phyloP scores from a whole-genome alignment of 1,284 basidiomycete species.

The Tylopilus microsporus region DNA sequence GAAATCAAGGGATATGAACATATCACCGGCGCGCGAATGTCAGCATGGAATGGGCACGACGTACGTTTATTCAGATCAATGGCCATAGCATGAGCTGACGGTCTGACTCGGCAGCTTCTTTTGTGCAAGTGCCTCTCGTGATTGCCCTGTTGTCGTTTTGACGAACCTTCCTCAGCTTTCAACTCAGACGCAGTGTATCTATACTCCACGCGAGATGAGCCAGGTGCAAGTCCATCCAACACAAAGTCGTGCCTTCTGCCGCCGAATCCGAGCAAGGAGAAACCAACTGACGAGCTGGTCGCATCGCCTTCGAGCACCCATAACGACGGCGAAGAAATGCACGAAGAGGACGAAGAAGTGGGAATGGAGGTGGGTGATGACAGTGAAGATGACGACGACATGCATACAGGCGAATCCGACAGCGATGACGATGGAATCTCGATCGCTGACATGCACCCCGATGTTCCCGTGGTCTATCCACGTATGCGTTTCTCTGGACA shows the following conservation, averaged over 20 bases:
- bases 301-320: neutral
- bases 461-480: slow-evolving; percentile 66
- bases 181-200: slow-evolving; percentile 74
- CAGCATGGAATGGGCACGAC: slow-evolving; percentile 72
- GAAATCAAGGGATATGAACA: slow-evolving; percentile 48
- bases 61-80: slow-evolving; percentile 36
- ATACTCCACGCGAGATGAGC: slow-evolving; percentile 76
- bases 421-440: slow-evolving; percentile 32
- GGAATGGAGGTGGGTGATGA: slow-evolving; percentile 27
- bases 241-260: slow-evolving; percentile 17
- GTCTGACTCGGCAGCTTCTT: slow-evolving; percentile 20
- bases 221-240: slow-evolving; percentile 21
- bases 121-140: slow-evolving; percentile 24
- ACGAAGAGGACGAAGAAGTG: slow-evolving; percentile 18
- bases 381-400: slow-evolving; percentile 23
- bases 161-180: slow-evolving; percentile 50
- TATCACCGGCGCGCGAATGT: slow-evolving; percentile 78
- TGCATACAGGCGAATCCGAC: slow-evolving; percentile 23
- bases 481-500: slow-evolving; percentile 65
- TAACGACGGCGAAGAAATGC: slow-evolving; percentile 3
- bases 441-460: slow-evolving; percentile 32
- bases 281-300: neutral
- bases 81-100: slow-evolving; percentile 6
- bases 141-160: slow-evolving; percentile 8
- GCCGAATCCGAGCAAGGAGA: slow-evolving; percentile 17